Evolutionary conservation across 2,329 filamentous ascomycete species (phyloP), one percentile per base, ranked within the genome.

Genomic region (Ophiosphaerella korrae): DNA sequence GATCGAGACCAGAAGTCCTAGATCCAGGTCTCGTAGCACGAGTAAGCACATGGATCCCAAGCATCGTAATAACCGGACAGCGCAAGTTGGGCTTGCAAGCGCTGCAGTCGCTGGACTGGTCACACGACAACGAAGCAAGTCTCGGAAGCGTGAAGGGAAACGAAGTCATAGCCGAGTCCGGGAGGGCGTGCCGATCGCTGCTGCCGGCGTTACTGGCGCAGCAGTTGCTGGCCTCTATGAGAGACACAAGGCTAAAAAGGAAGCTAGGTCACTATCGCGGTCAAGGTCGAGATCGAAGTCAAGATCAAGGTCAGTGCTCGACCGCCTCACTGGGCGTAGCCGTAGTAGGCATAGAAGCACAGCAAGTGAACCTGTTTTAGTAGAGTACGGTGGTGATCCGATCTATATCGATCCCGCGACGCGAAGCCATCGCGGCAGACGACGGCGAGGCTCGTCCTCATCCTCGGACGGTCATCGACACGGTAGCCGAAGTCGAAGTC

Each of bases 381-480:
- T 87, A 73, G 84, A 86, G 68, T 87, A 88, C 69, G 85, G 84
- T 57, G 78, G 81, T 66, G 81, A 84, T 64, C 84, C 84, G 7
- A 82, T 87, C 47, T 80, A 83, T 60, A 80, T 82, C 61, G 82
- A 82, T 52, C 75, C 74, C 45, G 74, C 78, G 53, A 62, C 64
- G 33, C 66, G 68, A 40, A 66, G 63, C 45, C 63, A 57, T 23
- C 62, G 56, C 35, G 57, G 60, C 47, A 70, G 75, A 41, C 69
- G 80, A 65, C 66, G 78, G 74, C 63, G 78, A 65, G 57, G 76
- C 60, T 72, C 73, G 11, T 78, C 77, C 13, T 69, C 71, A 24
- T 78, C 75, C 23, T 66, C 75, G 58, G 62, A 73, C 64, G 45
- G 74, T 68, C 58, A 72, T 63, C 67, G 47, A 63, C 59, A 45